These are phyloP conservation scores for Saccharomycopsis hybrid DNA, from an alignment of 1,139 yeast species.

Conservation along the genomic window DNA sequence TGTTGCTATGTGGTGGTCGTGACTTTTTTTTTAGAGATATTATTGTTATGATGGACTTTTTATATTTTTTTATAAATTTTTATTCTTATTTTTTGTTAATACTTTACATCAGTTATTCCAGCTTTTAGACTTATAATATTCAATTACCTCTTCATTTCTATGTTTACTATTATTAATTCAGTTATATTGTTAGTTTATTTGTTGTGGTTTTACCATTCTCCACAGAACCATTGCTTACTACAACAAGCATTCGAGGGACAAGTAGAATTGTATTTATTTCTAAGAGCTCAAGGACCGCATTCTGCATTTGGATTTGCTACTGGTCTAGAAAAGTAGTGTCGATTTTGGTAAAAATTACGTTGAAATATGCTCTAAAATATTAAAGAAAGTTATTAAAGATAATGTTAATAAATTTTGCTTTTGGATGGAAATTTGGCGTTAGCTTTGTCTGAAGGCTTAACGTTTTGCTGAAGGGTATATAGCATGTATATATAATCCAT, in stretches of 20 bases:
- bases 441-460: no score
- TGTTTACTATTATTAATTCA: no score
- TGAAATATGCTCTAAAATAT: no score
- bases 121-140: no score
- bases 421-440: no score
- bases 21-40: not conserved
- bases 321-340: conserved; percentile 1
- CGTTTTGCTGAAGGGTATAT: no score
- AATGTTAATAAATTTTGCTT: no score
- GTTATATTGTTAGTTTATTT: no score
- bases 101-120: not conserved
- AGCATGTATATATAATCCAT: no score
- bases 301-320: conserved; percentile 2
- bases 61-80: not conserved
- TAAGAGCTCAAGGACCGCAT: conserved; percentile 9
- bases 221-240: conserved; percentile 4
- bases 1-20: not conserved
- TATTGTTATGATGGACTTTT: not conserved
- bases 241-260: conserved; percentile 11
- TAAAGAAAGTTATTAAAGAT: no score
- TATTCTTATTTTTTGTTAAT: not conserved
- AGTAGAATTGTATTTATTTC: conserved; percentile 3
- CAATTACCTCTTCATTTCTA: no score
- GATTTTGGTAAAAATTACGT: no score
- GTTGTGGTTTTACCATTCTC: not conserved